phyloP scores from a whole-genome alignment of 331 rosid species.

The Malus hybrid region DNA sequence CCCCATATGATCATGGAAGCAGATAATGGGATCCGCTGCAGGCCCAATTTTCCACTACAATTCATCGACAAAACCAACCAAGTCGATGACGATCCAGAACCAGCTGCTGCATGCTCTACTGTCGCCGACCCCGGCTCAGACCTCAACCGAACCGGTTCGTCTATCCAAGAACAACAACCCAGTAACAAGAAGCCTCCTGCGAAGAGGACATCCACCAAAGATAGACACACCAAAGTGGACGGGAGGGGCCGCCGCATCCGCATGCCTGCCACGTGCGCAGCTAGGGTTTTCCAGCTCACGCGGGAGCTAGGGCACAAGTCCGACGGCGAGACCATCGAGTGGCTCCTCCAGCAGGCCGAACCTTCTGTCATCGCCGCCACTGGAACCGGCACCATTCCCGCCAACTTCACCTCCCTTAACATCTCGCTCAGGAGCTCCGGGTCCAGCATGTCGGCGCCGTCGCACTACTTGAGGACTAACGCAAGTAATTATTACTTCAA shows the following conservation, averaged over 20 bases:
- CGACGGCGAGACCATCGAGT: slow-evolving; percentile 94
- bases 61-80: slow-evolving; percentile 53
- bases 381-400: slow-evolving; percentile 93
- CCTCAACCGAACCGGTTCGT: background rate
- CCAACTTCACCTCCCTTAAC: slow-evolving; percentile 86
- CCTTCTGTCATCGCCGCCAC: slow-evolving; percentile 93
- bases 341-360: slow-evolving; percentile 96
- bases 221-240: slow-evolving; percentile 90
- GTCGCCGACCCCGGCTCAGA: background rate
- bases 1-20: slow-evolving; percentile 65
- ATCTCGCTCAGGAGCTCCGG: slow-evolving; percentile 96
- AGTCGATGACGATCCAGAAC: slow-evolving; percentile 5
- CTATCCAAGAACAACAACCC: slow-evolving; percentile 2
- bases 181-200: slow-evolving; percentile 45
- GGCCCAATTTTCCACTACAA: slow-evolving; percentile 92
- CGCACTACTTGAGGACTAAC: slow-evolving; percentile 48
- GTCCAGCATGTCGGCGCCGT: slow-evolving; percentile 76
- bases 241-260: slow-evolving; percentile 99
- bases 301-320: slow-evolving; percentile 65
- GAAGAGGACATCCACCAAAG: slow-evolving; percentile 72
- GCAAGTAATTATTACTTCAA: slow-evolving; percentile 29
- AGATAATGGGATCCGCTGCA: slow-evolving; percentile 70
- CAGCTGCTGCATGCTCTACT: background rate
- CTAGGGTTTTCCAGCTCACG: slow-evolving; percentile 51
- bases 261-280: slow-evolving; percentile 96